These are phyloP conservation scores for Cardiosporidium cionae DNA, from an alignment of 169 alveolate species.

Conservation along the genomic window DNA sequence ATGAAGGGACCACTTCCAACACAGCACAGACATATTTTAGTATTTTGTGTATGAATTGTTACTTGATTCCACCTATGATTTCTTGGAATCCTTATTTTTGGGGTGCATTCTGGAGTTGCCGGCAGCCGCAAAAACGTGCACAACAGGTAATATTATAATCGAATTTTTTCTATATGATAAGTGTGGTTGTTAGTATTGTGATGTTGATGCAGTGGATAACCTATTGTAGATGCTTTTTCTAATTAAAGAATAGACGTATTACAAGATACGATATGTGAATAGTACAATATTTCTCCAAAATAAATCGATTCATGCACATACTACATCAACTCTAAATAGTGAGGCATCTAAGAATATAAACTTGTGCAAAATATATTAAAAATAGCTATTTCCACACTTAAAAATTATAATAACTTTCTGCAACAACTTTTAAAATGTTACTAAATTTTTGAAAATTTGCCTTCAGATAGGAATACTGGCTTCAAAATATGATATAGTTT, in stretches of 20 bases:
- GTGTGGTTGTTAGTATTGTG: neutral
- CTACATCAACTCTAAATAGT: no score
- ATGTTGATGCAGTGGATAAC: neutral
- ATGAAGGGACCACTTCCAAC: no score
- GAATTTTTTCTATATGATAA: neutral
- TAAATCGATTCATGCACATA: no score
- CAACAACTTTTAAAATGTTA: neutral
- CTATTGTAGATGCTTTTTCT: neutral
- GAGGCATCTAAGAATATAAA: no score
- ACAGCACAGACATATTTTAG: no score
- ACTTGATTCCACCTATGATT: constrained; percentile 20
- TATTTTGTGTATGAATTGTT: constrained; percentile 11
- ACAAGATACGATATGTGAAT: neutral
- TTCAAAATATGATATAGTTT: constrained; percentile 22
- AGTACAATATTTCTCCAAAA: no score
- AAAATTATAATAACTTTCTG: neutral
- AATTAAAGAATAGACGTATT: neutral
- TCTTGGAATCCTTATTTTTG: constrained; percentile 34
- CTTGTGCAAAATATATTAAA: no score
- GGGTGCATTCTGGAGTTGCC: constrained; percentile 38
- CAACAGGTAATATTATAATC: constrained; percentile 2
- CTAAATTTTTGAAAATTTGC: neutral
- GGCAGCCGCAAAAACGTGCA: constrained; percentile 19
- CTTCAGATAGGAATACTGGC: neutral
- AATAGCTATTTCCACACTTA: neutral